Evolutionary conservation across 208 protist species (phyloP), one percentile per base, ranked within the genome.

Genomic region (Leishmania tropica): DNA sequence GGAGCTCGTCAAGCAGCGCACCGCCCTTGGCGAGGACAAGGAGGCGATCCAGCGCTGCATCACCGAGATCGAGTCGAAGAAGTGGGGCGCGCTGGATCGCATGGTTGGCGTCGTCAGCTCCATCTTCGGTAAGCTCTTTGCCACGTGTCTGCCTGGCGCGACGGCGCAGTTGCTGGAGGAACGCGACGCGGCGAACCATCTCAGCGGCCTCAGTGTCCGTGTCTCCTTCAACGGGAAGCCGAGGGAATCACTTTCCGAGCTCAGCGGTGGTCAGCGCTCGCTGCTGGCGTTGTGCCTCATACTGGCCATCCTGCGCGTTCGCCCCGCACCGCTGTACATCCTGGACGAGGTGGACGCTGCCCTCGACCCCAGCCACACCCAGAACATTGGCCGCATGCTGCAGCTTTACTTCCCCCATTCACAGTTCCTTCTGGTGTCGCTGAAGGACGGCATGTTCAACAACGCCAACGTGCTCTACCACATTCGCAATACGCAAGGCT

Each of bases 341-440:
- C 87, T 99, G 2, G 99, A 99, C 90, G 99, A 99, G 92, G 98
- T 99, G 48, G 99, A 99, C 89, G 98, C 99, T 40, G 99, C 99
- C 0, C 95, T 99, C 2, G 99, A 99, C 90, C 95, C 99, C 31
- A 98, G 92, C 45, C 99, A 99, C 93, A 99, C 99, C 45, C 98
- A 99, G 83, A 99, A 99, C 85, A 99, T 99, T 92, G 99, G 96
- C 17, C 78, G 92, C 45, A 99, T 99, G 97, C 89, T 99, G 31
- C 89, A 97, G 79, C 90, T 83, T 13, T 98, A 99, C 83, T 99
- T 99, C 84, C 88, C 88, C 2, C 84, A 96, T 28, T 99, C 99
- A 1, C 99, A 99, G 91, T 99, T 99, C 83, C 92, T 99, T 64
- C 93, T 99, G 28, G 99, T 99, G 2, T 99, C 98, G 24, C 95